Evolutionary conservation across 139 green algal species (phyloP).

Genomic region (Tetradesmus lagerheimii): DNA sequence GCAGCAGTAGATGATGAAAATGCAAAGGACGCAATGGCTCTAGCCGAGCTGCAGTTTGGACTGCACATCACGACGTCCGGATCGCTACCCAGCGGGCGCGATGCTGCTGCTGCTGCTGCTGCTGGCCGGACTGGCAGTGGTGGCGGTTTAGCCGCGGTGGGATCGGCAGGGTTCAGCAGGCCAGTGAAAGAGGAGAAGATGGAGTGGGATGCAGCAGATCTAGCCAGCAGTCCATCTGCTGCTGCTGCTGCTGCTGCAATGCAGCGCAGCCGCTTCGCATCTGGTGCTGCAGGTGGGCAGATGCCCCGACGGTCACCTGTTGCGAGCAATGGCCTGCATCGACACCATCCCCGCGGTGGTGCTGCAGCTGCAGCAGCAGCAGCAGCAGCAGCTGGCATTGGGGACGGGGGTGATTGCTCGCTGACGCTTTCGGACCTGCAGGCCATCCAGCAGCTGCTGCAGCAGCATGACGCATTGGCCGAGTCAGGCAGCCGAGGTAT

Average conservation of each 20-base stretch:
- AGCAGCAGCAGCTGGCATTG: neutral
- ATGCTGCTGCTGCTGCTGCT: neutral
- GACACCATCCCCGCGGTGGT: neutral
- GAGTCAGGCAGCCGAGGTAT: neutral
- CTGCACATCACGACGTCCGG: neutral
- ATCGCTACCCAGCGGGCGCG: neutral
- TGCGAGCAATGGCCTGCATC: neutral
- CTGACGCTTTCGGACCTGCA: conserved; percentile 4
- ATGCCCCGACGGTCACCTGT: neutral
- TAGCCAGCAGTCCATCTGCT: neutral
- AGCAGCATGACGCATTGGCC: neutral
- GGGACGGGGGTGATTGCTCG: neutral
- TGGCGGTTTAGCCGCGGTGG: neutral
- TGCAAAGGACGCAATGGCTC: neutral
- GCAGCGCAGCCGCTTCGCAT: neutral
- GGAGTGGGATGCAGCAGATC: neutral
- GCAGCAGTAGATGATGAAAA: conserved; percentile 13
- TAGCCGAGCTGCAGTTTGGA: neutral
- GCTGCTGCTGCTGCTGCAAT: neutral
- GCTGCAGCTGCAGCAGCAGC: neutral
- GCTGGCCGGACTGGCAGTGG: neutral
- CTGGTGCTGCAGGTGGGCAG: neutral
- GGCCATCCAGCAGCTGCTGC: conserved; percentile 25
- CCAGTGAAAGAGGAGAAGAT: neutral
- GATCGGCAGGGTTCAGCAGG: neutral